Evolutionary conservation across 331 rosid genomes (phyloP), one percentile per base, ranked within the genome.

Genomic region (Malus hybrid): DNA sequence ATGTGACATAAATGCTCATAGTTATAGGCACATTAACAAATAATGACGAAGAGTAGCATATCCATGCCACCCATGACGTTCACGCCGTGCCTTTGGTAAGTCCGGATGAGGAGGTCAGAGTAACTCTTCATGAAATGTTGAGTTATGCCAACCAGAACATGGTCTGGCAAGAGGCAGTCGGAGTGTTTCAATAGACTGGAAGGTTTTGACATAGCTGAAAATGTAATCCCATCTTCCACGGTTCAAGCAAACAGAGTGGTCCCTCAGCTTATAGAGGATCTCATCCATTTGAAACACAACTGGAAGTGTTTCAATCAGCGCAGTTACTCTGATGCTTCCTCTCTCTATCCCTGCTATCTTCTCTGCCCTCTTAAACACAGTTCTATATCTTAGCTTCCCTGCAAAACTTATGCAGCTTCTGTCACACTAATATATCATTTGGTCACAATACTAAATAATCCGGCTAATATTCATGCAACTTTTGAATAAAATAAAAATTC

Each of bases 1-100:
- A 12, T 53, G 74, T 53, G 48, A 70, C 64, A 30, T 50, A 70
- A 70, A 53, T 70, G 48, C 63, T 53, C 13, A 3, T 3, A 3
- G 48, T 13, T 28, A 29, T 28, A 50, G 26, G 12, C 19, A 69
- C 26, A 16, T 15, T 15, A 32, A 69, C 28, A 28, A 19, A 29
- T 16, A 52, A 70, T 70, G 42, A 36, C 13, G 10, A 55, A 58
- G 48, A 58, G n/a, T 26, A 20, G 68, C 82, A 36, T 81, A 93
- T 96, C 98, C 98, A 91, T 91, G 81, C 98, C 95, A 22, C 97
- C 98, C 98, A 91, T 94, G 78, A 93, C 98, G 39, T 94, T 96
- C 6, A 84, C 93, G 6, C 96, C 84, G 1, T 93, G 97, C 82
- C 92, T 84, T 39, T 94, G 97, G 75, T 95, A 94, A 1, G 98